Base-by-base conservation (phyloP, 2,329 filamentous ascomycete genomes). In the Sporothrix mexicana region DNA sequence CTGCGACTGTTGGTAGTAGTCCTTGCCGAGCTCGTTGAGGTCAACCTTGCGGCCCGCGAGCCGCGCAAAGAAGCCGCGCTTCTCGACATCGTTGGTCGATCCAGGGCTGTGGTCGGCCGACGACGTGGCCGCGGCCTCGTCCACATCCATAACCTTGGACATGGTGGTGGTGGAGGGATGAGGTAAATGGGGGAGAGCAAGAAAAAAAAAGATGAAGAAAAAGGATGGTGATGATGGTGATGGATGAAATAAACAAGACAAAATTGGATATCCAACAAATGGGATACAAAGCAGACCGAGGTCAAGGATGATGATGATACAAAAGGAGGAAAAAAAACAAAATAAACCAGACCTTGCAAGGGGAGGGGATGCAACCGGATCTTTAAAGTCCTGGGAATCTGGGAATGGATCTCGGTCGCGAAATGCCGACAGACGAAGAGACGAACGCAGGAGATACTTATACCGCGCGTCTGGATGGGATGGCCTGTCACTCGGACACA, bases 1-100 rank as follows among this genome's bases (percentile, higher is more conserved):
- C 73, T 79, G 76, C 57, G 80, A 79, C 73, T 81, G 76, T 72
- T 79, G 76, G 71, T 79, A 76, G 69, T 81, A 77, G 43, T 78
- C 77, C 72, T 74, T 77, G n/a, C 78, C 78, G 69, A 78, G 57
- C 62, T 70, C 73, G 53, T 75, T 73, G 71, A 75, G 73, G 53
- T 74, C 73, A 9, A 62, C 15, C 5, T 49, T 25, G 30, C 71
- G 43, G 66, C 69, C 66, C 69, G 49, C 43, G 57, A 74, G n/a
- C 2, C 55, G 53, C 1, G 15, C 7, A 2, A 69, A 6, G 2
- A 66, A 64, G n/a, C 43, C 36, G 43, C 57, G 23, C 72, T 70
- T 73, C 30, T 70, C 72, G 15, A 69, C 30, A 2, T 67, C 59
- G 5, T 64, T 67, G 47, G 59, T 4, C 9, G 53, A 23, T n/a